These are phyloP conservation scores for Trypanosoma congolense DNA, from an alignment of 208 protist species.

Conservation along the genomic window DNA sequence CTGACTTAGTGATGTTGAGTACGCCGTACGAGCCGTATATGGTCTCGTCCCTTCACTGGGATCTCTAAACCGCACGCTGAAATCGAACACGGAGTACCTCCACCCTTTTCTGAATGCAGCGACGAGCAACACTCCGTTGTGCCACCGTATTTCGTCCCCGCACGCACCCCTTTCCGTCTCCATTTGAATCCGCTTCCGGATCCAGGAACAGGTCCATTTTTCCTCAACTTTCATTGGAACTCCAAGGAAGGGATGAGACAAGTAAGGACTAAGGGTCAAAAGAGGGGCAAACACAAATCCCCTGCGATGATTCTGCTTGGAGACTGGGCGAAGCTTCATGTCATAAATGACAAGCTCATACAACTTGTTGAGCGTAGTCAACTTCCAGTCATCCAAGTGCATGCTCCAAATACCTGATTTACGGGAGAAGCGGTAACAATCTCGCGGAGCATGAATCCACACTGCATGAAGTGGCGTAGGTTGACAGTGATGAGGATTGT, in stretches of 20 bases:
- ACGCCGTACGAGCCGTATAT: neutral
- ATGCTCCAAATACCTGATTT: constrained; percentile 15
- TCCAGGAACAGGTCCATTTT: neutral
- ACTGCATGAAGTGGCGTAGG: constrained; percentile 11
- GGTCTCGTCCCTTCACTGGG: neutral
- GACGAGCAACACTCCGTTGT: constrained; percentile 13
- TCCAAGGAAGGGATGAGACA: neutral
- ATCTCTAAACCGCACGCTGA: constrained; percentile 10
- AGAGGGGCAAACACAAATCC: constrained; percentile 10
- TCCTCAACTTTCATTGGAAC: neutral
- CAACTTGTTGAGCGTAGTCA: constrained; percentile 23
- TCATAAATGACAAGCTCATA: constrained; percentile 31
- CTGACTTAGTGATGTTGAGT: constrained; percentile 1
- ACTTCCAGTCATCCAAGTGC: constrained; percentile 22
- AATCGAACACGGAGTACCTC: constrained; percentile 15
- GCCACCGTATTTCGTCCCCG: constrained; percentile 13
- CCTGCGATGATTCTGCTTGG: neutral
- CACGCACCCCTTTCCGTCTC: neutral
- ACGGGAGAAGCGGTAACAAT: neutral
- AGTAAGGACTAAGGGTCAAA: constrained; percentile 14
- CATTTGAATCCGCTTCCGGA: neutral
- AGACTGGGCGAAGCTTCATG: constrained; percentile 3
- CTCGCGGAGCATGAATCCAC: constrained; percentile 13
- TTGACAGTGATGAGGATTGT: neutral
- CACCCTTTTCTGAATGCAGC: neutral